Evolutionary conservation across 176 grass and related monocot genomes (phyloP).

Genomic region (Musa schizocarpa): DNA sequence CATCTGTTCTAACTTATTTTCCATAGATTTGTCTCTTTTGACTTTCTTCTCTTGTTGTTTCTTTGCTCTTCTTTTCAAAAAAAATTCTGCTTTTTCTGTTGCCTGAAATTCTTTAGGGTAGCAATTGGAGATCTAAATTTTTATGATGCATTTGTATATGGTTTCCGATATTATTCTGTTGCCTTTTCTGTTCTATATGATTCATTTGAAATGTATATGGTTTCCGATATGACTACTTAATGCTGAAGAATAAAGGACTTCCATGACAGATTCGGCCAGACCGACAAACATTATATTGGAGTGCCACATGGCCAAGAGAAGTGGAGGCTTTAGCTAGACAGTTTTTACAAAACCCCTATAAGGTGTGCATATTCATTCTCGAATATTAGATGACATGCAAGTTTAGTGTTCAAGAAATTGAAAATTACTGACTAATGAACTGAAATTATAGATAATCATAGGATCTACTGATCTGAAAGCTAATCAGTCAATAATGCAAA

Average conservation of each 20-base stretch:
- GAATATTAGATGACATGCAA: neutral
- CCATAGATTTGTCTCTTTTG: neutral
- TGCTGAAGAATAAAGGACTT: neutral
- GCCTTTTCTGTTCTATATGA: neutral
- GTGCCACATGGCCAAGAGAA: constrained; percentile 92
- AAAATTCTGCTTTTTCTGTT: neutral
- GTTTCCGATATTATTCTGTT: neutral
- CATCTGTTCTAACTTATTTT: neutral
- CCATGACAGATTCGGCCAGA: constrained; percentile 81
- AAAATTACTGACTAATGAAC: constrained; percentile 14
- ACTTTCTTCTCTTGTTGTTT: neutral
- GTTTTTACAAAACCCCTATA: constrained; percentile 92
- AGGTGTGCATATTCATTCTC: constrained; percentile 29
- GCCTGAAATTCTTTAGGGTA: neutral
- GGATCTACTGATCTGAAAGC: constrained; percentile 93
- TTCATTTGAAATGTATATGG: neutral
- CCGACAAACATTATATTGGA: constrained; percentile 95
- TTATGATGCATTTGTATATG: neutral
- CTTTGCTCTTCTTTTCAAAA: neutral
- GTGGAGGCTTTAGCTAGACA: constrained; percentile 74
- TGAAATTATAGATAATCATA: constrained; percentile 63
- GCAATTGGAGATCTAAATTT: neutral
- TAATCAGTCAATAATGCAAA: constrained; percentile 96
- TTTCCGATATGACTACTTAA: neutral
- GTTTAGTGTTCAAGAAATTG: neutral